Evolutionary conservation across 148 eudicot genomes (phyloP).

Genomic region (Persicaria maculosa): DNA sequence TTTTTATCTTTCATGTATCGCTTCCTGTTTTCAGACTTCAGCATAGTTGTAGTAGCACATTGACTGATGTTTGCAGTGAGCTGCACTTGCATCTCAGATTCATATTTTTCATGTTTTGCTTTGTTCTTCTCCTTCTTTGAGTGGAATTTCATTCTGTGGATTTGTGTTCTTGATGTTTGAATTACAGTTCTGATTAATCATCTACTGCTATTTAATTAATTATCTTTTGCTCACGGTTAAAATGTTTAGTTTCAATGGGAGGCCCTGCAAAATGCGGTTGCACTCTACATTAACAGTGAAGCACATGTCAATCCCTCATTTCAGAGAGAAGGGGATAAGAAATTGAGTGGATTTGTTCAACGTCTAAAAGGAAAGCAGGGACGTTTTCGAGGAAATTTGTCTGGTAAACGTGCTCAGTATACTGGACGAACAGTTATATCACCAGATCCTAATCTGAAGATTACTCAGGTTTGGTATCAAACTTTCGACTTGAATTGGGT

Average conservation of each 20-base stretch:
- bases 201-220: not conserved
- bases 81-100: not conserved
- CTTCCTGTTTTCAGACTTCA: not conserved
- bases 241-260: conserved; percentile 57
- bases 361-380: conserved; percentile 98
- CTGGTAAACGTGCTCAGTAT: conserved; percentile 97
- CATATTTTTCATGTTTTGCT: not conserved
- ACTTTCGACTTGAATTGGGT: not conserved
- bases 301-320: conserved; percentile 37
- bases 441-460: conserved; percentile 96
- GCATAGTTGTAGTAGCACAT: not conserved
- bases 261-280: conserved; percentile 73
- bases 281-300: conserved; percentile 86
- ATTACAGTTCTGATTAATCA: not conserved
- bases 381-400: conserved; percentile 84
- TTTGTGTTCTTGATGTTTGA: not conserved
- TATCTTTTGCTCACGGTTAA: not conserved
- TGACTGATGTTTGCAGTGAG: not conserved
- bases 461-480: conserved; percentile 58
- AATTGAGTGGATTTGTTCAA: conserved; percentile 82
- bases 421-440: conserved; percentile 98
- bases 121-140: not conserved
- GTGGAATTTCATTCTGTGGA: not conserved
- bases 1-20: not conserved
- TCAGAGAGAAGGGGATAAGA: conserved; percentile 17